A percentile compares a stretch with the other conserved stretches of the same genome.
These are phyloP conservation scores for Babesia gibsoni DNA, from an alignment of 169 alveolate species.

Conservation along the genomic window DNA sequence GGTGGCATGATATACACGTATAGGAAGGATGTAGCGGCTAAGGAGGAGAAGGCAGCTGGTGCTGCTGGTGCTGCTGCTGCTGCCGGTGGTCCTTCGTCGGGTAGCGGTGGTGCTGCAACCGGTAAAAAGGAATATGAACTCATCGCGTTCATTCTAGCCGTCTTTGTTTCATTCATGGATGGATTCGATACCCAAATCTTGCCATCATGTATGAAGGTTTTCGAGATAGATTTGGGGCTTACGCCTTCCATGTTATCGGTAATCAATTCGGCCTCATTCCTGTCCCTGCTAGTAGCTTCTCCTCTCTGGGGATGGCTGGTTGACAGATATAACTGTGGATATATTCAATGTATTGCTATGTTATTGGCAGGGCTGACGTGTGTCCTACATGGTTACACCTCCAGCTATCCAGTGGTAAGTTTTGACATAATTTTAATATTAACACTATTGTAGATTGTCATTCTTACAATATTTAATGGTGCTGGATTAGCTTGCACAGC, in stretches of 20 bases:
- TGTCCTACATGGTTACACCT: slow-evolving; percentile 65
- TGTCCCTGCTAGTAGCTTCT: slow-evolving; percentile 79
- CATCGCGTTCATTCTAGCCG: background rate
- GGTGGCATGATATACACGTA: slow-evolving; percentile 11
- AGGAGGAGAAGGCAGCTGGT: background rate
- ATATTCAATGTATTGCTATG: slow-evolving; percentile 80
- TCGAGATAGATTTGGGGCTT: slow-evolving; percentile 81
- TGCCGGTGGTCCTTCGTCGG: no score
- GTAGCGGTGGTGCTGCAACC: no score
- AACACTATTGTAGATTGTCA: slow-evolving; percentile 9
- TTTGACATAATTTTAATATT: background rate
- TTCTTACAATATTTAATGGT: slow-evolving; percentile 39
- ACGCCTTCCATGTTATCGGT: slow-evolving; percentile 78
- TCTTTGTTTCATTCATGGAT: slow-evolving; percentile 1
- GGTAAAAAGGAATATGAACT: no score
- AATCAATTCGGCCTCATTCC: slow-evolving; percentile 80
- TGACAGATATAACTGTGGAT: slow-evolving; percentile 80
- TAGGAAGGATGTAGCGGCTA: slow-evolving; percentile 10
- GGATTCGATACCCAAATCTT: slow-evolving; percentile 10
- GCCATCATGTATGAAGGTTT: slow-evolving; percentile 73
- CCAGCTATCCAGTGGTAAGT: slow-evolving; percentile 33
- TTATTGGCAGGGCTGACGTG: slow-evolving; percentile 83
- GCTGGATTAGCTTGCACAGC: slow-evolving; percentile 22
- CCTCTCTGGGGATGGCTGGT: slow-evolving; percentile 89
- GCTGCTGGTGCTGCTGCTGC: background rate